Conservation (phyloP, 345 rosid genomes). For the Gossypium stocksii region DNA sequence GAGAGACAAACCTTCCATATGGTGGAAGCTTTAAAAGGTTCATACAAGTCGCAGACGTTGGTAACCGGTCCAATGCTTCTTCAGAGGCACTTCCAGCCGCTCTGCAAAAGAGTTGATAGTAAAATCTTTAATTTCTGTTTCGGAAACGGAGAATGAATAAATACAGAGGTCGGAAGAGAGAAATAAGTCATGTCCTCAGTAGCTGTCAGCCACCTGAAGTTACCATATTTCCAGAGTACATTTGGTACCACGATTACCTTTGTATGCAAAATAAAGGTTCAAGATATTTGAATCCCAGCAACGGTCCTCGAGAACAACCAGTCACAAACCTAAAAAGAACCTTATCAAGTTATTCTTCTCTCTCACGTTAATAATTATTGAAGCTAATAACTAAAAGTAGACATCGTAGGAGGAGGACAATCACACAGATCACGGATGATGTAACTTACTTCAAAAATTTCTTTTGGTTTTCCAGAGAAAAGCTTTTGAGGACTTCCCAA, state of each 20-base stretch:
- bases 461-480: conserved; percentile 77
- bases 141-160: background rate
- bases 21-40: conserved; percentile 99
- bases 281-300: conserved; percentile 85
- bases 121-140: background rate
- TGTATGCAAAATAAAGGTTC: conserved; percentile 96
- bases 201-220: background rate
- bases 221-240: conserved; percentile 18
- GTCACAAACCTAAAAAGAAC: conserved; percentile 75
- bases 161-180: background rate
- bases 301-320: conserved; percentile 97
- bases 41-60: conserved; percentile 98
- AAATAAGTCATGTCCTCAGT: background rate
- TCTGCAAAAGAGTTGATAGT: conserved; percentile 25
- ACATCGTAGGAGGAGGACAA: background rate
- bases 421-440: conserved; percentile 10
- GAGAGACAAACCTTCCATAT: conserved; percentile 69
- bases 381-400: conserved; percentile 8
- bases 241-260: conserved; percentile 43
- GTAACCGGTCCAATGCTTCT: conserved; percentile 83
- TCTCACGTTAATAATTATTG: background rate
- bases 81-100: conserved; percentile 59
- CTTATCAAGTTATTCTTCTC: conserved; percentile 9
- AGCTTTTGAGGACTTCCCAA: conserved; percentile 88
- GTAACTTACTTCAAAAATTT: conserved; percentile 78